Conservation (phyloP, 768 basidiomycete species). For the Mycena belliarum region DNA sequence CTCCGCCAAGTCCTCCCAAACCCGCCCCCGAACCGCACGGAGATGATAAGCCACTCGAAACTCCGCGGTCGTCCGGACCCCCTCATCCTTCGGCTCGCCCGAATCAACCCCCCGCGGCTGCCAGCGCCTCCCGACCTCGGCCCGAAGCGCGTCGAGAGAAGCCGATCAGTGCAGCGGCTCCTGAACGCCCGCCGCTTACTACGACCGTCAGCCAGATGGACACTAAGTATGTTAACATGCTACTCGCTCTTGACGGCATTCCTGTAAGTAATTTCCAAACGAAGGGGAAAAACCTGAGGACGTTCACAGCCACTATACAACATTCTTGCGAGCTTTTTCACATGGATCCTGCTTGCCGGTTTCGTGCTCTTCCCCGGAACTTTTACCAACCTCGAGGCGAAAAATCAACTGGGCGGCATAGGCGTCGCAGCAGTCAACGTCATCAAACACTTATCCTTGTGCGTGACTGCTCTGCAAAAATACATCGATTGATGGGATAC, state of each 20-base stretch:
- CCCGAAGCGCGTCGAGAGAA: neutral
- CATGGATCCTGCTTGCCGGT: slow-evolving; percentile 64
- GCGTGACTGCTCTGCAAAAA: slow-evolving; percentile 25
- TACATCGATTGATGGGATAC: neutral
- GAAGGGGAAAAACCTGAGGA: neutral
- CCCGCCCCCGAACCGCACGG: neutral
- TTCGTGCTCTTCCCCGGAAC: slow-evolving; percentile 67
- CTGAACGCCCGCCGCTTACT: slow-evolving; percentile 5
- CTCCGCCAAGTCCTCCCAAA: neutral
- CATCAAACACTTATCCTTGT: slow-evolving; percentile 50
- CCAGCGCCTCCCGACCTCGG: neutral
- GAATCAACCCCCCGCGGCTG: neutral
- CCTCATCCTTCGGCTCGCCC: neutral
- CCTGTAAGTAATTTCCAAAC: slow-evolving; percentile 27
- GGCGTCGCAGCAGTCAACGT: slow-evolving; percentile 33
- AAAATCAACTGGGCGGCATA: slow-evolving; percentile 28
- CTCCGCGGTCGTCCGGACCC: neutral
- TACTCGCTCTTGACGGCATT: slow-evolving; percentile 59
- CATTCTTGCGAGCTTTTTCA: slow-evolving; percentile 56
- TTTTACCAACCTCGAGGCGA: slow-evolving; percentile 47
- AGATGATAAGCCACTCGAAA: neutral
- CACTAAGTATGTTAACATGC: slow-evolving; percentile 61
- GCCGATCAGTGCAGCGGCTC: neutral
- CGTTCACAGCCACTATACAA: slow-evolving; percentile 37
- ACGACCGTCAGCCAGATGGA: slow-evolving; percentile 29